These are phyloP conservation scores for Ascosphaera apis DNA, from an alignment of 2,329 filamentous ascomycete species.

Conservation along the genomic window DNA sequence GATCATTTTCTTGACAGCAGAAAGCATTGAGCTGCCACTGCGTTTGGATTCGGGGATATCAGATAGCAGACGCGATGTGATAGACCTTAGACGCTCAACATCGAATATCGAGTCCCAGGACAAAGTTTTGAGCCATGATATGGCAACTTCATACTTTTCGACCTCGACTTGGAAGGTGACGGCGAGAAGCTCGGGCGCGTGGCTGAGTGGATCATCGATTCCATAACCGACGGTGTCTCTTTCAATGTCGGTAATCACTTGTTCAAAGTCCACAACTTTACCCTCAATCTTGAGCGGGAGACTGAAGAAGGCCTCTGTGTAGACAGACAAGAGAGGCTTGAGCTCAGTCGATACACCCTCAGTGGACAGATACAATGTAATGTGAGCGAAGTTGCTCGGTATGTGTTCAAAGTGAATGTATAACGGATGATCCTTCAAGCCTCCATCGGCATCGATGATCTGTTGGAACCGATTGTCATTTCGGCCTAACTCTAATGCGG, in stretches of 20 bases:
- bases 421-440: conserved; percentile 34
- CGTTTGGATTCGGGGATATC: conserved; percentile 87
- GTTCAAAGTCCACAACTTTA: conserved; percentile 61
- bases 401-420: conserved; percentile 98
- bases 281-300: conserved; percentile 62
- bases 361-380: conserved; percentile 62
- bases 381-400: conserved; percentile 72
- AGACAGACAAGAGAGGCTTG: conserved; percentile 64
- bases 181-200: conserved; percentile 59
- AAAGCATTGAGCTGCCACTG: conserved; percentile 43
- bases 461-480: conserved; percentile 48
- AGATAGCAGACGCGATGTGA: conserved; percentile 59
- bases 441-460: conserved; percentile 46
- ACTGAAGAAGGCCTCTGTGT: conserved; percentile 84
- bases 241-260: conserved; percentile 78
- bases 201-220: conserved; percentile 44
- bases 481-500: conserved; percentile 47
- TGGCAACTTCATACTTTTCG: conserved; percentile 61
- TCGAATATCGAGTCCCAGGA: conserved; percentile 84
- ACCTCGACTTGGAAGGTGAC: conserved; percentile 71
- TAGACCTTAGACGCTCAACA: conserved; percentile 36
- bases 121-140: conserved; percentile 65
- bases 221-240: conserved; percentile 71
- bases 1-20: conserved; percentile 46
- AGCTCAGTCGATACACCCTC: conserved; percentile 53